Percentiles rank a stretch among this genome's conserved stretches.
phyloP scores from a whole-genome alignment of 176 grass and related monocot genomes.

The Zizania latifolia region DNA sequence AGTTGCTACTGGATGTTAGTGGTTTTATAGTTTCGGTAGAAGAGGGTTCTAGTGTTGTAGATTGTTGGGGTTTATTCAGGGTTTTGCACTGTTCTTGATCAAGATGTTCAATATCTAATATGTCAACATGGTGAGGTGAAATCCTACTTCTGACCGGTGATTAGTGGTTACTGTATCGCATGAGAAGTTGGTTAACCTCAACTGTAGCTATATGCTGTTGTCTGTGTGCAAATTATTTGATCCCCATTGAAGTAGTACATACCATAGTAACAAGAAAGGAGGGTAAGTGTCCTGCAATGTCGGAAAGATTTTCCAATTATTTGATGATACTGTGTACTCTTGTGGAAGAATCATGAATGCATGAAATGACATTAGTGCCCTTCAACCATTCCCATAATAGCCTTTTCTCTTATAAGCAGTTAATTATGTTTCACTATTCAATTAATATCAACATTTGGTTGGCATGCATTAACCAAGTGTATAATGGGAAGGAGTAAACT shows the following conservation, averaged over 20 bases:
- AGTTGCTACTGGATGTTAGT: background rate
- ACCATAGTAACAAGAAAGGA: background rate
- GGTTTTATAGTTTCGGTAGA: background rate
- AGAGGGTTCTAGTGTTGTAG: background rate
- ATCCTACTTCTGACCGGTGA: background rate
- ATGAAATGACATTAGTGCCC: background rate
- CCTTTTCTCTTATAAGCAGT: background rate
- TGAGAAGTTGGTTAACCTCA: slow-evolving; percentile 1
- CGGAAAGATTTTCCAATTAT: background rate
- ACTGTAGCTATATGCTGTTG: background rate
- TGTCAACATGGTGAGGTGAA: background rate
- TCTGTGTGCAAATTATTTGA: background rate
- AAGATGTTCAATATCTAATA: background rate
- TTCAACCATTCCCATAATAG: background rate
- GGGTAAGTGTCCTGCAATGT: background rate
- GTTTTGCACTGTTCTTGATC: background rate
- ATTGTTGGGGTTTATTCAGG: background rate
- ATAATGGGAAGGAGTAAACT: background rate
- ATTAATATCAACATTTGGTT: background rate
- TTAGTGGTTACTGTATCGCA: background rate
- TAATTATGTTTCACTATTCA: background rate
- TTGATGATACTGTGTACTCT: background rate
- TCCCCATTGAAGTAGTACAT: background rate
- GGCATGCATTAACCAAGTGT: background rate
- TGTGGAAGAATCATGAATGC: background rate